Evolutionary conservation across 805 yeast genomes (phyloP).

Genomic region (Candida vaughaniae): DNA sequence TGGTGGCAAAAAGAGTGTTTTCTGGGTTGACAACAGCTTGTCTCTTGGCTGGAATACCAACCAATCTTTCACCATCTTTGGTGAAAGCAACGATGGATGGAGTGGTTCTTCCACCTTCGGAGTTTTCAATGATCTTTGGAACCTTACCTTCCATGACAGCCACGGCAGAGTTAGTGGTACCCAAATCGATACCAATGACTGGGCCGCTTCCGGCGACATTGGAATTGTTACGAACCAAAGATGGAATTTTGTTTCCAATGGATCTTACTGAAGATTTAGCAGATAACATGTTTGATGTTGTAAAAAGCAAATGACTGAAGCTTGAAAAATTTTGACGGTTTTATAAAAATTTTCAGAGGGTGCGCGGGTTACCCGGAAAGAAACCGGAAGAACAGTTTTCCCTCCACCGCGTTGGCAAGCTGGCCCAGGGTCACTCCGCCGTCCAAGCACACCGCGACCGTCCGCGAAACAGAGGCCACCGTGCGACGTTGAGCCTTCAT

Average conservation of each 20-base stretch:
- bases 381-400: constrained; percentile 10
- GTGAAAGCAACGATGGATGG: constrained; percentile 96
- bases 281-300: constrained; percentile 35
- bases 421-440: too few species aligned
- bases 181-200: constrained; percentile 83
- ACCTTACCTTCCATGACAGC: constrained; percentile 78
- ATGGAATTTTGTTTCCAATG: constrained; percentile 13
- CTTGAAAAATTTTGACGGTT: constrained; percentile 5
- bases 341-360: constrained; percentile 6
- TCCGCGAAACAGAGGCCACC: too few species aligned
- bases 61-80: constrained; percentile 85
- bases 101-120: constrained; percentile 75
- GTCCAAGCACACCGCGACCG: too few species aligned
- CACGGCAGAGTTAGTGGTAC: constrained; percentile 89
- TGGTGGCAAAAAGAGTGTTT: constrained; percentile 92
- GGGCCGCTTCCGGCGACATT: constrained; percentile 42
- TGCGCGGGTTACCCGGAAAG: constrained; percentile 13
- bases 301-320: neutral
- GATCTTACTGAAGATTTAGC: constrained; percentile 35
- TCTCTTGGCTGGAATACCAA: constrained; percentile 94
- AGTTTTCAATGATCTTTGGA: constrained; percentile 77
- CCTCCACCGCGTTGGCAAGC: too few species aligned
- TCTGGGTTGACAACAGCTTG: constrained; percentile 94
- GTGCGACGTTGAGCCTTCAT: too few species aligned
- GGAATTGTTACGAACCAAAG: constrained; percentile 35